Base-by-base conservation (phyloP, 192 early-diverging fungal genomes). In the Backusella liffmaniae region DNA sequence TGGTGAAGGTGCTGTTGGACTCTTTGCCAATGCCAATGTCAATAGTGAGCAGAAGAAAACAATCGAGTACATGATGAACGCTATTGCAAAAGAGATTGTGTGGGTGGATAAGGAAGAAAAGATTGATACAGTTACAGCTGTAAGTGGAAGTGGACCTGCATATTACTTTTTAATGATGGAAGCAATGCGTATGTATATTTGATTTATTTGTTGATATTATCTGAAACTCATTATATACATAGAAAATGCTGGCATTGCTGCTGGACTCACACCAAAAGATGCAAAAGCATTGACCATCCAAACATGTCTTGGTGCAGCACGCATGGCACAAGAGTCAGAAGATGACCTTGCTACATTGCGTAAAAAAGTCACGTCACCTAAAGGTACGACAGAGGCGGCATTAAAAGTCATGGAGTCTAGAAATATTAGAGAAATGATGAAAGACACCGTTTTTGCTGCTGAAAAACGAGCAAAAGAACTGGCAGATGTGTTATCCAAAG, bases 91-190 rank as follows among this genome's bases (percentile, higher is more conserved):
- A 79, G 80, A 89, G 68, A 87, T 91, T 26, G 89, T 90, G 59
- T 98, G 95, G 95, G 92, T 97, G 26, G 89, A 92, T 34, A 72
- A 75, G 2, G 96, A 98, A 74, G 42, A 51, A 0, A 82, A 91
- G 44, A 89, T 98, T 66, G 96, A 98, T 74, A 89, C 95, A 1
- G 94, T 97, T 36, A 96, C 94, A 0, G 94, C 90, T 9, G 81
- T 96, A 23, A 93, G 91, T 67, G 95, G 97, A 2, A 93, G 92
- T 29, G 97, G 97, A 1, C 97, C 97, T 4, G 97, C 97, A 0
- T 98, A 98, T 79, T 98, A 97, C 82, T 98, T 98, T 86, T 81
- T 96, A 78, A 85, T 98, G 75, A 88, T 96, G 82, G 96, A 96
- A 83, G 90, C 90, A 10, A 92, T 96, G 87, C 91, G 81, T 82